These are phyloP conservation scores for Oehlia diaphana DNA, from an alignment of 192 early-diverging fungal genomes.

Conservation along the genomic window DNA sequence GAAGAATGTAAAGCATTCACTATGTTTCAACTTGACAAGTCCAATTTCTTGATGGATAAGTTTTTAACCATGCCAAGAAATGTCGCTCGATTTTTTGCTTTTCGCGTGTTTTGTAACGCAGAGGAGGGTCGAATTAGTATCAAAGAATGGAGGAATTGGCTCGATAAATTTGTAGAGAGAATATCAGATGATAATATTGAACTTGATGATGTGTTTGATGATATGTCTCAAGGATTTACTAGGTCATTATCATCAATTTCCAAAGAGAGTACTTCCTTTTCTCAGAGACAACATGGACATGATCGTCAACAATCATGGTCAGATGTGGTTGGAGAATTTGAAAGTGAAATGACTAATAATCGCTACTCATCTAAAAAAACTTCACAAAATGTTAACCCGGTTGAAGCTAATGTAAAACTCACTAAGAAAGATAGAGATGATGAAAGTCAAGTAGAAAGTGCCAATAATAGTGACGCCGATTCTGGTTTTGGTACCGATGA, in stretches of 20 bases:
- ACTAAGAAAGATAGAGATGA: background rate
- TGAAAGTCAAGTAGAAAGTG: background rate
- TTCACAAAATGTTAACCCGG: background rate
- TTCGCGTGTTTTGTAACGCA: constrained; percentile 59
- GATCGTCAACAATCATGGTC: constrained; percentile 45
- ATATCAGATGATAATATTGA: constrained; percentile 10
- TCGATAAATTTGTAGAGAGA: constrained; percentile 29
- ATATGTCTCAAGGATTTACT: background rate
- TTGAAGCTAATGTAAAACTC: background rate
- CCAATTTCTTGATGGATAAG: constrained; percentile 55
- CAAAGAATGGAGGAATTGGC: constrained; percentile 35
- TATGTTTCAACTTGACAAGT: constrained; percentile 58
- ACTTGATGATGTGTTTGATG: background rate
- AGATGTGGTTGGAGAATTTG: constrained; percentile 45
- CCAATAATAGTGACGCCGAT: constrained; percentile 25
- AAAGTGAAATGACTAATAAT: constrained; percentile 21
- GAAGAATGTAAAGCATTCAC: constrained; percentile 63
- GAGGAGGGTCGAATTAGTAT: constrained; percentile 30
- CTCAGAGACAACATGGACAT: background rate
- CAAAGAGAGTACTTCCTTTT: background rate
- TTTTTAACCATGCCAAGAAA: constrained; percentile 57
- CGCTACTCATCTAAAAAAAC: background rate
- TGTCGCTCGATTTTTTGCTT: constrained; percentile 61
- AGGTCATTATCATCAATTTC: background rate
- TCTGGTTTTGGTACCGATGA: constrained; percentile 29